Percentiles rank a stretch among this genome's conserved stretches.
phyloP scores from a whole-genome alignment of 1,139 yeast species.

The Kodamaea fungicola region DNA sequence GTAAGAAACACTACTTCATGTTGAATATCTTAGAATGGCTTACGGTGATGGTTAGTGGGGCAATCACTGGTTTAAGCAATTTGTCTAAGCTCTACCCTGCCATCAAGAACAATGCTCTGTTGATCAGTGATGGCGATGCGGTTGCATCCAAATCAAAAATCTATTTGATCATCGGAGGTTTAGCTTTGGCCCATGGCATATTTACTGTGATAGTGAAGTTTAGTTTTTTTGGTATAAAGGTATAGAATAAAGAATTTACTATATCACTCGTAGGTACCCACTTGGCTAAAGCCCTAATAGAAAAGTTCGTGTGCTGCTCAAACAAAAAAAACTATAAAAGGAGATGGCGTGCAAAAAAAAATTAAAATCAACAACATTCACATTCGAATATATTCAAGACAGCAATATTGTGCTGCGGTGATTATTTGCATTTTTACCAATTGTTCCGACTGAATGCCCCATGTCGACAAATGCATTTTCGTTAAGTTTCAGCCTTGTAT shows the following conservation, averaged over 20 bases:
- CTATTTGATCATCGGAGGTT: slow-evolving; percentile 20
- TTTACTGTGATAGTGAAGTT: slow-evolving; percentile 48
- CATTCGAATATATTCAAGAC: slow-evolving; percentile 4
- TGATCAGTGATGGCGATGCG: slow-evolving; percentile 25
- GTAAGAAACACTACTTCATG: slow-evolving; percentile 28
- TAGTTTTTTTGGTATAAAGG: slow-evolving; percentile 43
- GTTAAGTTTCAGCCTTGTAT: slow-evolving; percentile 89
- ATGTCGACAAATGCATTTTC: slow-evolving; percentile 73
- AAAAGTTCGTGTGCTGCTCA: slow-evolving; percentile 7
- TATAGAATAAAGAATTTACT: background rate
- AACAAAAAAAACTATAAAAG: slow-evolving; percentile 4
- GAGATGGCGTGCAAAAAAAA: slow-evolving; percentile 1
- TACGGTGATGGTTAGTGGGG: slow-evolving; percentile 43
- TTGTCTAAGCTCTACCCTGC: slow-evolving; percentile 42
- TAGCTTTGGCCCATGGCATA: slow-evolving; percentile 37
- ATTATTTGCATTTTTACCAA: slow-evolving; percentile 70
- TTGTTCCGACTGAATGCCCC: slow-evolving; percentile 77
- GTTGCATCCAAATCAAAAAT: slow-evolving; percentile 19
- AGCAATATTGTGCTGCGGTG: slow-evolving; percentile 41
- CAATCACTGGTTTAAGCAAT: slow-evolving; percentile 48
- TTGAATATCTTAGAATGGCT: slow-evolving; percentile 45
- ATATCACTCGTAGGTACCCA: background rate
- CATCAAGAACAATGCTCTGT: slow-evolving; percentile 31
- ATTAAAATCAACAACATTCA: slow-evolving; percentile 4
- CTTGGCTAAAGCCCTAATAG: slow-evolving; percentile 19